Evolutionary conservation across 2,329 filamentous ascomycete genomes (phyloP).

Genomic region (Grosmannia serpens): DNA sequence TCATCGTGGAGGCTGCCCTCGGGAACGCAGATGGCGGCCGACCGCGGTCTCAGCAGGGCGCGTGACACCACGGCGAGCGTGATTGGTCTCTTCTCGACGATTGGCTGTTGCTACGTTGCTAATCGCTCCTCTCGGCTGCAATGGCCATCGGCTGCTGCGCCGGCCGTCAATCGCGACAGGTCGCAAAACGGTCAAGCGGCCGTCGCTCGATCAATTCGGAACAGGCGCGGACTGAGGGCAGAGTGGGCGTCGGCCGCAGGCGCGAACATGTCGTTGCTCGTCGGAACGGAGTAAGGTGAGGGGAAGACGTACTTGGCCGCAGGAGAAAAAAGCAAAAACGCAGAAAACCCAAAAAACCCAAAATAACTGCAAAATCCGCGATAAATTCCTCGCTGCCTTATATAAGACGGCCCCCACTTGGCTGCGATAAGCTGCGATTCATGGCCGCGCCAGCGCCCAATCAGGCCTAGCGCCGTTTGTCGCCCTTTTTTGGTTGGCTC

Average conservation of each 20-base stretch:
- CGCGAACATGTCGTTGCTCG: background rate
- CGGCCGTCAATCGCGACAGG: background rate
- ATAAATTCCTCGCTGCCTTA: background rate
- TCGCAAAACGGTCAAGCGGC: too few relatives aligned
- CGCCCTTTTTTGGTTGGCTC: constrained; percentile 2
- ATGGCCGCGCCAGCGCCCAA: constrained; percentile 1
- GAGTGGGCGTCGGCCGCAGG: background rate
- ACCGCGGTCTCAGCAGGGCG: background rate
- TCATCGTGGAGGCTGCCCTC: constrained; percentile 6
- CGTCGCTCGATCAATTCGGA: background rate
- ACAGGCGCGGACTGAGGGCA: background rate
- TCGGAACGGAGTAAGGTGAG: background rate
- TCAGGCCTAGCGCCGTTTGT: constrained; percentile 6
- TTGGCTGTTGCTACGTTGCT: too few relatives aligned
- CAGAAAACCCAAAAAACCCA: background rate
- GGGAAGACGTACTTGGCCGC: too few relatives aligned
- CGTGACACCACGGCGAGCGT: too few relatives aligned
- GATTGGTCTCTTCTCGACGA: too few relatives aligned
- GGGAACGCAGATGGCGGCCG: background rate
- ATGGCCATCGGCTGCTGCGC: background rate
- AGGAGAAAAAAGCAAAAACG: background rate
- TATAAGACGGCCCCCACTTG: constrained; percentile 1
- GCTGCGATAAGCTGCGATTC: constrained; percentile 6
- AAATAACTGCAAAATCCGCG: background rate
- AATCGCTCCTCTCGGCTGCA: too few relatives aligned